A percentile compares a stretch with the other conserved stretches of the same genome.
Conservation (phyloP, 805 yeast species). For the Saturnispora serradocipensis region DNA sequence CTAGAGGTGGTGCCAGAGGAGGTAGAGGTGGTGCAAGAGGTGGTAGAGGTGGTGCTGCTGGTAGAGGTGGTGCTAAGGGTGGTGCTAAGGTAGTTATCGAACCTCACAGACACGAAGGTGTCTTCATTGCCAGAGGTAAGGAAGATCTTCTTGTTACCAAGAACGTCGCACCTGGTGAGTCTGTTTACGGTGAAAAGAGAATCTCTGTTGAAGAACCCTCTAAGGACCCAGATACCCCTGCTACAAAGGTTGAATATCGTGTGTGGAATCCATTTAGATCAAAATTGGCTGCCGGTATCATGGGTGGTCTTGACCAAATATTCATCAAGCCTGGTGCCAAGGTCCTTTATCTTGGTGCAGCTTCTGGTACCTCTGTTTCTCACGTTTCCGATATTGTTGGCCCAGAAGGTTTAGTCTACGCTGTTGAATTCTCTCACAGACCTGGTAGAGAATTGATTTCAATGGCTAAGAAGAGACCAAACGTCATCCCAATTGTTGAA, state of each 20-base stretch:
- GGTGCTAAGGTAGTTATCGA: conserved; percentile 96
- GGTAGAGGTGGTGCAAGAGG: conserved; percentile 52
- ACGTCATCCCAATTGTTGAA: conserved; percentile 96
- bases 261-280: conserved; percentile 99
- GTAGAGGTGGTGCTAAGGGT: conserved; percentile 75
- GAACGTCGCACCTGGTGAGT: conserved; percentile 96
- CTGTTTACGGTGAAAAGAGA: conserved; percentile 98
- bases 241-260: conserved; percentile 96
- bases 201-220: conserved; percentile 89
- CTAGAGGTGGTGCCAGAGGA: conserved; percentile 45
- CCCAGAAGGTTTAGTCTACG: conserved; percentile 97
- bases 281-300: conserved; percentile 98
- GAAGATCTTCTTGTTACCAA: conserved; percentile 96
- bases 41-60: conserved; percentile 49
- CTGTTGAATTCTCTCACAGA: conserved; percentile 98
- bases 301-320: conserved; percentile 98
- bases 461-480: conserved; percentile 99
- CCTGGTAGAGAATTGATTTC: conserved; percentile 98
- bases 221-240: conserved; percentile 75
- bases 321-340: conserved; percentile 98
- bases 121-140: conserved; percentile 98
- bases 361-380: conserved; percentile 97
- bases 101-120: conserved; percentile 99
- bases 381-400: conserved; percentile 98
- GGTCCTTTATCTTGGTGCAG: conserved; percentile 97